phyloP scores from a whole-genome alignment of 2,329 filamentous ascomycete species.

The Ophiocordyceps robertsii region DNA sequence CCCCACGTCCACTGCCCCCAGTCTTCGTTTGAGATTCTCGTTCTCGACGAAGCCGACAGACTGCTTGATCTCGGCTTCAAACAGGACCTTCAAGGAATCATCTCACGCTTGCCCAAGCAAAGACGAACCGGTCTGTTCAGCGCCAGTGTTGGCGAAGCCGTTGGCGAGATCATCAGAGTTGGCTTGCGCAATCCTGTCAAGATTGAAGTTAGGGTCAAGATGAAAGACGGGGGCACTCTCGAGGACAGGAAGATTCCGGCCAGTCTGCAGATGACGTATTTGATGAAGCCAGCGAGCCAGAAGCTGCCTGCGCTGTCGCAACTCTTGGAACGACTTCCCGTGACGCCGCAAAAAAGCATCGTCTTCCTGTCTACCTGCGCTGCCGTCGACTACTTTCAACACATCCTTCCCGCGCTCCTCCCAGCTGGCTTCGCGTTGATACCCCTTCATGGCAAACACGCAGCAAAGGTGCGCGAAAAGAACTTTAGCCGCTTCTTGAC shows the following conservation, averaged over 20 bases:
- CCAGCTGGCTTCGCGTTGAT: slow-evolving; percentile 56
- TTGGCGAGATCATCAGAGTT: slow-evolving; percentile 83
- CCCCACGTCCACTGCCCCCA: slow-evolving; percentile 79
- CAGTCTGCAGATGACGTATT: slow-evolving; percentile 82
- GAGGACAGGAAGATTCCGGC: slow-evolving; percentile 84
- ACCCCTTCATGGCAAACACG: slow-evolving; percentile 84
- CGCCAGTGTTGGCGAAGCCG: slow-evolving; percentile 88
- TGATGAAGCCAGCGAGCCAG: slow-evolving; percentile 60
- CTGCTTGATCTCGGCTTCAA: slow-evolving; percentile 91
- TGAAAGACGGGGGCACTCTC: slow-evolving; percentile 47
- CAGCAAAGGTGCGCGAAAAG: slow-evolving; percentile 72
- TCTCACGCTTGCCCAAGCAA: slow-evolving; percentile 80
- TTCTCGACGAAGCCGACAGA: slow-evolving; percentile 89
- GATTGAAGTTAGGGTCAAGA: slow-evolving; percentile 82
- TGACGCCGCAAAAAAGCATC: slow-evolving; percentile 71
- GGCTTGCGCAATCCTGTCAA: slow-evolving; percentile 90
- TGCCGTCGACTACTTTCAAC: slow-evolving; percentile 85
- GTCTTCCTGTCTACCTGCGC: slow-evolving; percentile 90
- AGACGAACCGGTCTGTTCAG: slow-evolving; percentile 87
- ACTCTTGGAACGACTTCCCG: slow-evolving; percentile 56
- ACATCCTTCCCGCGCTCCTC: slow-evolving; percentile 61
- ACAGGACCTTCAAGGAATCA: slow-evolving; percentile 73
- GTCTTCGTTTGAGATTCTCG: slow-evolving; percentile 80
- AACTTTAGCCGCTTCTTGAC: slow-evolving; percentile 75
- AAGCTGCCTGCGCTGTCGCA: slow-evolving; percentile 65